These are phyloP conservation scores for Eugenia klotzschiana DNA, from an alignment of 441 rosid genomes.

Conservation along the genomic window DNA sequence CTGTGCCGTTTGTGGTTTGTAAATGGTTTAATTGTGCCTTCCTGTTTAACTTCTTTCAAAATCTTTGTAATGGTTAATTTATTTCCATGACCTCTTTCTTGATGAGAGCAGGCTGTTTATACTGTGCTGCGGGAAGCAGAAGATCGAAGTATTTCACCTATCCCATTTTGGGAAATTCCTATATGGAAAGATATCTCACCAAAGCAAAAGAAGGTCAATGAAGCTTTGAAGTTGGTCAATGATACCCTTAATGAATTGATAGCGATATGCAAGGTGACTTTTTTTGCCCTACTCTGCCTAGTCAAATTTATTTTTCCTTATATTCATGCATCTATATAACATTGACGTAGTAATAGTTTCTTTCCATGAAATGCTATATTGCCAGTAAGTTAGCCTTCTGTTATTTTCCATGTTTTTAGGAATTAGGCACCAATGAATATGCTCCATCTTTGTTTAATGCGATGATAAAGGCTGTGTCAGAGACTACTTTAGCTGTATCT, in stretches of 20 bases:
- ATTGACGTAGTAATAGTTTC: neutral
- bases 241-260: slow-evolving; percentile 64
- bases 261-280: slow-evolving; percentile 73
- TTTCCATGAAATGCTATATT: neutral
- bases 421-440: neutral
- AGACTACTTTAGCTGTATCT: neutral
- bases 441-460: neutral
- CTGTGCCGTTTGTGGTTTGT: neutral
- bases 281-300: neutral
- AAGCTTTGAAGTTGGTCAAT: slow-evolving; percentile 74
- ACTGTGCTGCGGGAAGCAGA: slow-evolving; percentile 90
- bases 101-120: slow-evolving; percentile 64
- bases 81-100: neutral
- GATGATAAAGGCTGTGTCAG: neutral
- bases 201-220: slow-evolving; percentile 57
- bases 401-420: neutral
- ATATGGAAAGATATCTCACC: slow-evolving; percentile 94
- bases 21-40: neutral
- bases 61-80: neutral
- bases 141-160: slow-evolving; percentile 85
- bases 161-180: slow-evolving; percentile 89
- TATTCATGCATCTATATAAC: neutral
- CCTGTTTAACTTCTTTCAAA: neutral
- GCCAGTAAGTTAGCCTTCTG: neutral
- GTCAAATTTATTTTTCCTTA: neutral